Percentiles rank a stretch among this genome's conserved stretches.
phyloP scores from a whole-genome alignment of 192 early-diverging fungal species.

The Kickxella alabastrina region DNA sequence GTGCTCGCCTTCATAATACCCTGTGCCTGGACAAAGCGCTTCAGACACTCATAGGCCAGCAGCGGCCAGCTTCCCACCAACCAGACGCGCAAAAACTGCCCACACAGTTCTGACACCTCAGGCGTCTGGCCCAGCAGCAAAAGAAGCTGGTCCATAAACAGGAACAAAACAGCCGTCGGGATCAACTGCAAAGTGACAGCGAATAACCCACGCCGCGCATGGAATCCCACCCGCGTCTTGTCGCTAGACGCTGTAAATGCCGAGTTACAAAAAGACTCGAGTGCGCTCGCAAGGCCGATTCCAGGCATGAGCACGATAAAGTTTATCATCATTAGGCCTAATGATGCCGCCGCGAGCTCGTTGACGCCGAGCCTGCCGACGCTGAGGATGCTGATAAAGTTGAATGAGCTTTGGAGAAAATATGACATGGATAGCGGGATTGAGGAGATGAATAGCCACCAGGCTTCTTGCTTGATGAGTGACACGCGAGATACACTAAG shows the following conservation, averaged over 20 bases:
- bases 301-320: constrained; percentile 66
- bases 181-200: constrained; percentile 42
- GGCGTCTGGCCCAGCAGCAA: constrained; percentile 70
- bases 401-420: constrained; percentile 62
- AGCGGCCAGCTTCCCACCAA: constrained; percentile 75
- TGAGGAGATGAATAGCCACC: constrained; percentile 37
- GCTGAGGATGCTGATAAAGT: constrained; percentile 59
- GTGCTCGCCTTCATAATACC: constrained; percentile 83
- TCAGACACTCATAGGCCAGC: constrained; percentile 78
- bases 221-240: constrained; percentile 43
- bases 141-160: constrained; percentile 58
- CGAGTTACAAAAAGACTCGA: constrained; percentile 40
- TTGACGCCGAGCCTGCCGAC: constrained; percentile 61
- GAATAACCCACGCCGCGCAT: constrained; percentile 36
- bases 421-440: constrained; percentile 59
- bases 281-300: constrained; percentile 58
- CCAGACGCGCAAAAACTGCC: constrained; percentile 62
- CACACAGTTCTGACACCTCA: constrained; percentile 65
- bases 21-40: constrained; percentile 84
- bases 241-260: constrained; percentile 42
- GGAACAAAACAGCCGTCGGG: constrained; percentile 19
- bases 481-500: constrained; percentile 6
- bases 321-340: constrained; percentile 66
- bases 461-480: constrained; percentile 29
- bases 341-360: constrained; percentile 65